Percentiles rank a stretch among this genome's conserved stretches.
Evolutionary conservation across 192 early-diverging fungal genomes (phyloP).

Genomic region (Coemansia sp.): DNA sequence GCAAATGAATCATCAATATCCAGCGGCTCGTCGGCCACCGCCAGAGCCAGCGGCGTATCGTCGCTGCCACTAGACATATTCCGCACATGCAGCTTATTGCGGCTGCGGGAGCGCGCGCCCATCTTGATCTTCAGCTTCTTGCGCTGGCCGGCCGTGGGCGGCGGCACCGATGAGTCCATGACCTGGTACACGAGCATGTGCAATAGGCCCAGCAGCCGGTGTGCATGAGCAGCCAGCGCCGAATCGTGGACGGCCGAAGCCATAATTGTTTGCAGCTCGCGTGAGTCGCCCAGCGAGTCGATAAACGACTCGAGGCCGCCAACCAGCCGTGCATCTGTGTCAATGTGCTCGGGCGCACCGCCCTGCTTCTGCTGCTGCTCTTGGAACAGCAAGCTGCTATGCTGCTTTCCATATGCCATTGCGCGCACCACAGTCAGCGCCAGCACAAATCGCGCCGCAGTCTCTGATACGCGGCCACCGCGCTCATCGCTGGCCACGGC

Average conservation of each 20-base stretch:
- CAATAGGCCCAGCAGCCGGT: conserved; percentile 24
- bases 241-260: conserved; percentile 35
- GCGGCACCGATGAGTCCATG: conserved; percentile 38
- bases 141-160: conserved; percentile 15
- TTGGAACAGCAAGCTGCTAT: conserved; percentile 46
- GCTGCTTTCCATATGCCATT: conserved; percentile 43
- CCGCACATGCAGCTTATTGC: neutral
- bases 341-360: conserved; percentile 32
- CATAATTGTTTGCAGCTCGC: conserved; percentile 24
- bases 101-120: conserved; percentile 4
- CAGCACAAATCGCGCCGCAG: conserved; percentile 8
- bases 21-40: conserved; percentile 4
- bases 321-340: conserved; percentile 46
- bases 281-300: conserved; percentile 28
- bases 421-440: conserved; percentile 34
- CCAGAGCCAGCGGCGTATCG: conserved; percentile 41
- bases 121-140: conserved; percentile 50
- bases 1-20: conserved; percentile 7
- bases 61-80: conserved; percentile 46
- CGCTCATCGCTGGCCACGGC: conserved; percentile 21
- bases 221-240: conserved; percentile 17
- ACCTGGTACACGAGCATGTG: conserved; percentile 44
- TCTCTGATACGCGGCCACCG: conserved; percentile 13
- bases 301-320: conserved; percentile 46
- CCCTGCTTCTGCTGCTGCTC: conserved; percentile 24